phyloP scores from a whole-genome alignment of 129 eudicot genomes.

The Erigeron canadensis region DNA sequence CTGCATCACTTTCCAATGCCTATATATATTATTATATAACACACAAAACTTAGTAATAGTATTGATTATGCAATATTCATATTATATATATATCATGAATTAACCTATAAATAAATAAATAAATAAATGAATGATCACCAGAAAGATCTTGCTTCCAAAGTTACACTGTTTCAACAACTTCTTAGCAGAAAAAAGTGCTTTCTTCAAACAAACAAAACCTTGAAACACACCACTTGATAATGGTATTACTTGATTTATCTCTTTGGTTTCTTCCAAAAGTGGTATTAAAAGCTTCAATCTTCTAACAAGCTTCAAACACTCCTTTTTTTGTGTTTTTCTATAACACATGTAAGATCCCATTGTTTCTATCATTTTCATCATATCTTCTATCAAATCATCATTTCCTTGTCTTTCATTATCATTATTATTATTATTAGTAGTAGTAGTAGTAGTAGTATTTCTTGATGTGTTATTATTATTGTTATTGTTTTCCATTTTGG shows the following conservation, averaged over 20 bases:
- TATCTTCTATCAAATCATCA: slow-evolving; percentile 38
- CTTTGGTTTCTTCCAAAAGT: slow-evolving; percentile 59
- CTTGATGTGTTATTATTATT: neutral
- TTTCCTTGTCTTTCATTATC: slow-evolving; percentile 3
- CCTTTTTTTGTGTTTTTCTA: slow-evolving; percentile 60
- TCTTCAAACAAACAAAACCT: slow-evolving; percentile 38
- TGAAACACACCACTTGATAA: slow-evolving; percentile 29
- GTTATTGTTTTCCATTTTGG: slow-evolving; percentile 24
- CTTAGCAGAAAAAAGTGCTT: slow-evolving; percentile 52
- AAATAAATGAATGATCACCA: slow-evolving; percentile 49
- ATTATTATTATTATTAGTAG: neutral
- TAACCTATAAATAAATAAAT: too few species aligned
- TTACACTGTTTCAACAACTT: slow-evolving; percentile 56
- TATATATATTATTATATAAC: too few species aligned
- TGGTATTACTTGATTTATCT: slow-evolving; percentile 23
- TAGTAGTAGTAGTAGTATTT: too few species aligned
- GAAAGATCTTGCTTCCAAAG: slow-evolving; percentile 71
- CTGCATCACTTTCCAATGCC: slow-evolving; percentile 70
- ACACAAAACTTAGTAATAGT: neutral
- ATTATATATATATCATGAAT: too few species aligned
- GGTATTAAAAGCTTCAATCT: slow-evolving; percentile 63
- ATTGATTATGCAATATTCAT: too few species aligned
- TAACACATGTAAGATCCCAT: slow-evolving; percentile 46
- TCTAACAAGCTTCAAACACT: slow-evolving; percentile 54
- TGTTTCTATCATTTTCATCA: slow-evolving; percentile 45